These are phyloP conservation scores for Starmera amethionina DNA, from an alignment of 805 yeast genomes.

Conservation along the genomic window DNA sequence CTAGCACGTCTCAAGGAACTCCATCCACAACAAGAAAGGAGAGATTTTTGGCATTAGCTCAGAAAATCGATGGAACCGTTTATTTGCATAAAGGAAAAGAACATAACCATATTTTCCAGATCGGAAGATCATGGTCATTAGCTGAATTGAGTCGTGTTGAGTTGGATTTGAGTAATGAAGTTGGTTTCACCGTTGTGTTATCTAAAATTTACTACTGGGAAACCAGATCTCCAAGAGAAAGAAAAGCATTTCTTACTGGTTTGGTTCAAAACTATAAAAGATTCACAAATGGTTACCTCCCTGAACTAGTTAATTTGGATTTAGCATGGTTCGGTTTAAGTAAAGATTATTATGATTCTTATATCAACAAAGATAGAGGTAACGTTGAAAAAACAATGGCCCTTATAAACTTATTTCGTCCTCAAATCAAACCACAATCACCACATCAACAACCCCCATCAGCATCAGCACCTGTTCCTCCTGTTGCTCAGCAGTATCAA, in stretches of 20 bases:
- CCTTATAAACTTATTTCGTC: too few relatives aligned
- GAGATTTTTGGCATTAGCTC: slow-evolving; percentile 47
- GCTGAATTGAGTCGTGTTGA: slow-evolving; percentile 55
- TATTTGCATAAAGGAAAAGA: slow-evolving; percentile 80
- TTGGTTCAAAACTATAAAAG: slow-evolving; percentile 43
- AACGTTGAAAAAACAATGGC: not conserved
- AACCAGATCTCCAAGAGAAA: slow-evolving; percentile 46
- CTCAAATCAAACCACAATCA: too few relatives aligned
- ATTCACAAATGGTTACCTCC: slow-evolving; percentile 46
- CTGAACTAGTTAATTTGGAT: slow-evolving; percentile 45
- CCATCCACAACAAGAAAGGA: slow-evolving; percentile 42
- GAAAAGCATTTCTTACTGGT: slow-evolving; percentile 46
- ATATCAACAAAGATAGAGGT: slow-evolving; percentile 8
- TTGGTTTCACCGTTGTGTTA: slow-evolving; percentile 50
- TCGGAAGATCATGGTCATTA: slow-evolving; percentile 88
- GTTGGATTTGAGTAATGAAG: slow-evolving; percentile 38
- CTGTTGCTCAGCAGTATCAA: not conserved
- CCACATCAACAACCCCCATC: not conserved
- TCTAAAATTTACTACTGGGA: slow-evolving; percentile 84
- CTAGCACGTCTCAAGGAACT: slow-evolving; percentile 54
- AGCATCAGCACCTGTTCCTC: not conserved
- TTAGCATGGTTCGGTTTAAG: slow-evolving; percentile 28
- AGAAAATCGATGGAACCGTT: slow-evolving; percentile 56
- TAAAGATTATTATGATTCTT: slow-evolving; percentile 23
- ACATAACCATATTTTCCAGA: slow-evolving; percentile 70